Evolutionary conservation across 2,329 filamentous ascomycete species (phyloP).

Genomic region (Stagonosporopsis rhizophila): DNA sequence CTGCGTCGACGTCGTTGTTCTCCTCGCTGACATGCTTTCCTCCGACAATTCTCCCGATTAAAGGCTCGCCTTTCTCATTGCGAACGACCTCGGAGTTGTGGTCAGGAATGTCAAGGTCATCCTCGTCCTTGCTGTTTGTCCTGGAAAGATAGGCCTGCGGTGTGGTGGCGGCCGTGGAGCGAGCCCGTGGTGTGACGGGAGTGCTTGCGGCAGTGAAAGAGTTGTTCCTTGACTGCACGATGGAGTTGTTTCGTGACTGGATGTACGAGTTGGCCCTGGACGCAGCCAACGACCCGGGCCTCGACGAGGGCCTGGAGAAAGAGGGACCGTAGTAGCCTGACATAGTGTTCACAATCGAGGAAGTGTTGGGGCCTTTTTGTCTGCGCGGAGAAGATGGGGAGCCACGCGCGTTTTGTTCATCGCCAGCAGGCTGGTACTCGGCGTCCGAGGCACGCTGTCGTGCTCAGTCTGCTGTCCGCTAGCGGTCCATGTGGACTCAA

Average conservation of each 20-base stretch:
- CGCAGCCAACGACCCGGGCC: conserved; percentile 19
- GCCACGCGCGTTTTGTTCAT: conserved; percentile 16
- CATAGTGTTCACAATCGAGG: conserved; percentile 13
- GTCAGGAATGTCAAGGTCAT: conserved; percentile 9
- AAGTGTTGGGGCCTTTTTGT: conserved; percentile 3
- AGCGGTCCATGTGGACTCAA: conserved; percentile 19
- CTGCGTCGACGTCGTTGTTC: conserved; percentile 32
- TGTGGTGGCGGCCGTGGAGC: conserved; percentile 18
- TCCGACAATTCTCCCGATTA: conserved; percentile 34
- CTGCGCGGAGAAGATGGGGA: conserved; percentile 15
- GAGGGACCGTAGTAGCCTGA: conserved; percentile 22
- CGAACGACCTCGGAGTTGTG: conserved; percentile 25
- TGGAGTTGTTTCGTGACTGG: conserved; percentile 13
- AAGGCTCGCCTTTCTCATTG: conserved; percentile 35
- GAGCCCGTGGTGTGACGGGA: conserved; percentile 15
- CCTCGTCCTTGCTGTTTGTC: conserved; percentile 15
- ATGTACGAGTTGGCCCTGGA: conserved; percentile 18
- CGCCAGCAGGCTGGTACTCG: conserved; percentile 12
- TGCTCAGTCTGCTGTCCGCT: conserved; percentile 6
- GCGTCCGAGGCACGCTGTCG: conserved; percentile 6
- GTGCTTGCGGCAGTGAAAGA: conserved; percentile 13
- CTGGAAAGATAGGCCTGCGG: conserved; percentile 19
- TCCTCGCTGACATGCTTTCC: conserved; percentile 32
- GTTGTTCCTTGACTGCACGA: conserved; percentile 7
- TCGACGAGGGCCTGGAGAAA: conserved; percentile 18